Evolutionary conservation across 345 rosid genomes (phyloP).

Genomic region (Cochlearia excelsa): DNA sequence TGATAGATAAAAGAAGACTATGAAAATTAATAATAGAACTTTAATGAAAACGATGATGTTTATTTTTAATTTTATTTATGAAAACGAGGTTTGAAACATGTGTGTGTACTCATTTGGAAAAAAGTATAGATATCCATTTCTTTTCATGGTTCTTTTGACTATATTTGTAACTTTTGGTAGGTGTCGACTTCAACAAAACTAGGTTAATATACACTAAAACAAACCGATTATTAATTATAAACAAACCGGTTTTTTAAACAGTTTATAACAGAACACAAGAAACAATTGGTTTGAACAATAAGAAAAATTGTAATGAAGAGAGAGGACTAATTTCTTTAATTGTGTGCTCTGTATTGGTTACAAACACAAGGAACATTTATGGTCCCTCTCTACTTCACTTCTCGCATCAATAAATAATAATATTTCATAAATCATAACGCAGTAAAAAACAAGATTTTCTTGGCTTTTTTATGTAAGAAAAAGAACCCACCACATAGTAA

Average conservation of each 20-base stretch:
- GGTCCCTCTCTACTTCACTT: conserved; percentile 21
- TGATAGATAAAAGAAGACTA: no score
- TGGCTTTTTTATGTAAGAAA: not conserved
- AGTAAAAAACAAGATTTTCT: conserved; percentile 20
- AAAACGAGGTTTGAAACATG: no score
- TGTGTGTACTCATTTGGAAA: no score
- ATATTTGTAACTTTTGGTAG: no score
- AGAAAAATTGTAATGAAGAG: not conserved
- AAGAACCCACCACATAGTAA: conserved; percentile 15
- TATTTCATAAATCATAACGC: conserved; percentile 5
- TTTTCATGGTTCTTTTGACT: no score
- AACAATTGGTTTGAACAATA: not conserved
- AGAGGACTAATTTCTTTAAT: conserved; percentile 9
- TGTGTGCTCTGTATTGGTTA: conserved; percentile 9
- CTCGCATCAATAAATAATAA: conserved; percentile 1
- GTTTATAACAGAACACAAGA: no score
- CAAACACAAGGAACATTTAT: conserved; percentile 16
- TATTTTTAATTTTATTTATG: no score
- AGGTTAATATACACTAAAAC: no score
- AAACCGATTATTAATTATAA: not conserved
- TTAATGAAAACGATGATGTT: no score
- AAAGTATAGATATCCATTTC: no score
- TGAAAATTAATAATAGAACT: no score
- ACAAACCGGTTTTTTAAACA: not conserved
- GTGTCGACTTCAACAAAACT: no score